Evolutionary conservation across 2,329 filamentous ascomycete species (phyloP).

Genomic region (Hypoxylon sp.): DNA sequence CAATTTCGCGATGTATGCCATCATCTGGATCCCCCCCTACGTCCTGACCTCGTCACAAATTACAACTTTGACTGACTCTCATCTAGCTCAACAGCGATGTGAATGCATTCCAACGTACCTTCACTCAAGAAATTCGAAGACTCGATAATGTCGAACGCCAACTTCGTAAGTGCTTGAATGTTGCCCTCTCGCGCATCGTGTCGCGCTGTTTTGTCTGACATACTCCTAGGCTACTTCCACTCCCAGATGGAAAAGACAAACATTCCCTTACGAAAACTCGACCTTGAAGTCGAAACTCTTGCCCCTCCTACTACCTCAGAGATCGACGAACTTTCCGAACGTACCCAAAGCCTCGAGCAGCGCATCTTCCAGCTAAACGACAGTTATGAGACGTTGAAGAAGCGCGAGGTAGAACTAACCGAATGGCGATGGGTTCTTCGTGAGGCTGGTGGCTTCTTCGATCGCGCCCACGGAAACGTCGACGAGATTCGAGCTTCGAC

Average conservation of each 20-base stretch:
- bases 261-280: constrained; percentile 87
- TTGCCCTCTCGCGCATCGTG: constrained; percentile 13
- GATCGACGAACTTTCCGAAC: constrained; percentile 94
- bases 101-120: constrained; percentile 95
- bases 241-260: constrained; percentile 92
- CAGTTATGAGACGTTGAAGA: constrained; percentile 98
- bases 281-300: constrained; percentile 87
- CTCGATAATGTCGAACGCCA: constrained; percentile 98
- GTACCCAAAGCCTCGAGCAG: constrained; percentile 91
- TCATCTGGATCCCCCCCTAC: constrained; percentile 33
- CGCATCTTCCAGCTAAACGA: constrained; percentile 92
- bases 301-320: constrained; percentile 90
- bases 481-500: constrained; percentile 94
- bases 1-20: constrained; percentile 92
- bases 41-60: too few relatives aligned
- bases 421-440: constrained; percentile 98
- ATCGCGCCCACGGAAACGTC: constrained; percentile 92
- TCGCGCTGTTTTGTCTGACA: constrained; percentile 44
- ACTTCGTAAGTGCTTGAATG: constrained; percentile 74
- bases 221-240: constrained; percentile 82
- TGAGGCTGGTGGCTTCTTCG: constrained; percentile 97
- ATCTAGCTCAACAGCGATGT: constrained; percentile 87
- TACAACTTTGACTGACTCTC: constrained; percentile 31
- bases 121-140: constrained; percentile 95
- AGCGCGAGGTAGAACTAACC: constrained; percentile 93